Evolutionary conservation across 768 basidiomycete species (phyloP).

Genomic region (Arthromyces matolae): DNA sequence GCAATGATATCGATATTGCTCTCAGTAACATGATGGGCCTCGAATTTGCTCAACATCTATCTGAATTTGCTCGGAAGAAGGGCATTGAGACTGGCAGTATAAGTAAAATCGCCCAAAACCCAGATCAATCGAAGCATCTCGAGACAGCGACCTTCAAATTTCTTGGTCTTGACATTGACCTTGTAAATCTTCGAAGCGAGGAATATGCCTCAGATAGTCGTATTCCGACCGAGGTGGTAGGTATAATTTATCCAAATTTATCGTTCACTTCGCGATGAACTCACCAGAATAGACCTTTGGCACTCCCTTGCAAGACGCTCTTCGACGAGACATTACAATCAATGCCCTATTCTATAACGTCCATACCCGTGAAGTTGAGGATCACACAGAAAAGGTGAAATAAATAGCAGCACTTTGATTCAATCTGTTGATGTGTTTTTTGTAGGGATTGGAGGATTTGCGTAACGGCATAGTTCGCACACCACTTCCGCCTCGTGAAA

Average conservation of each 20-base stretch:
- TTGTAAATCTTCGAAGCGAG: constrained; percentile 92
- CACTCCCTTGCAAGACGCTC: constrained; percentile 87
- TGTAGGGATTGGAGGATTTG: constrained; percentile 82
- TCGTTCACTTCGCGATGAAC: not conserved
- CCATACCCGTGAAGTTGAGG: constrained; percentile 81
- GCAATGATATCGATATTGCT: constrained; percentile 93
- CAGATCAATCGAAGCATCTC: constrained; percentile 96
- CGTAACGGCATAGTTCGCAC: constrained; percentile 78
- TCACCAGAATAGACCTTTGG: constrained; percentile 66
- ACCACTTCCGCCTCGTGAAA: constrained; percentile 80
- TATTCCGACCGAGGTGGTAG: constrained; percentile 84
- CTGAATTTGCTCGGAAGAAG: constrained; percentile 52
- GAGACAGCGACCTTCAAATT: constrained; percentile 89
- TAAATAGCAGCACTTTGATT: too few species aligned
- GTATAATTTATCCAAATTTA: constrained; percentile 26
- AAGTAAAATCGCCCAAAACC: constrained; percentile 87
- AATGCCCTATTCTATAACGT: constrained; percentile 97
- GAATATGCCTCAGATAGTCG: constrained; percentile 84
- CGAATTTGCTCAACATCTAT: constrained; percentile 79
- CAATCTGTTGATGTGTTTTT: constrained; percentile 9
- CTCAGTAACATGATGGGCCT: constrained; percentile 87
- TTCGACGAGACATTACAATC: constrained; percentile 90
- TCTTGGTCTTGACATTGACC: constrained; percentile 80
- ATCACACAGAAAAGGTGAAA: constrained; percentile 82
- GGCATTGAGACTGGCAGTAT: constrained; percentile 55